Evolutionary conservation across 345 rosid species (phyloP).

Genomic region (Conringia planisiliqua): DNA sequence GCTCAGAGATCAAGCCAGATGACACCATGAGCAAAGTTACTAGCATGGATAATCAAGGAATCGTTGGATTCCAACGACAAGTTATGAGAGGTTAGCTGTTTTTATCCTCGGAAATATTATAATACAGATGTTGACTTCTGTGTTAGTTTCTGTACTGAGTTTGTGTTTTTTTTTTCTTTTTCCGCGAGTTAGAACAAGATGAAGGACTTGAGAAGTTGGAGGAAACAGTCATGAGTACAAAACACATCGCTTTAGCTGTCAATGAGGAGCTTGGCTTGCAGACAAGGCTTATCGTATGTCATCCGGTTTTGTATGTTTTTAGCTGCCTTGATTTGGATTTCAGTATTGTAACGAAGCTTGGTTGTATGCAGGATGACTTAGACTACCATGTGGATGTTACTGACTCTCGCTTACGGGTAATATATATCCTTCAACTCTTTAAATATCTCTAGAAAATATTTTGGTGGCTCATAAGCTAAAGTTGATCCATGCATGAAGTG

Average conservation of each 20-base stretch:
- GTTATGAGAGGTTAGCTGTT: slow-evolving; percentile 71
- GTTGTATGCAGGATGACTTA: slow-evolving; percentile 69
- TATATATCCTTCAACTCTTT: not conserved
- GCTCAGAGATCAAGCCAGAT: slow-evolving; percentile 66
- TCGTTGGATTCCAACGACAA: slow-evolving; percentile 86
- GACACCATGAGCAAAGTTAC: slow-evolving; percentile 57
- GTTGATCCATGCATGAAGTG: not conserved
- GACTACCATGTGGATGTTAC: slow-evolving; percentile 89
- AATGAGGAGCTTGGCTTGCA: slow-evolving; percentile 87
- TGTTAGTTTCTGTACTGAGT: not conserved
- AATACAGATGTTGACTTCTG: not conserved
- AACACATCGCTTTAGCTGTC: slow-evolving; percentile 87
- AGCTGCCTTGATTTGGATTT: not conserved
- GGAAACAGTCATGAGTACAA: slow-evolving; percentile 79
- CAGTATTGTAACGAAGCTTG: not conserved
- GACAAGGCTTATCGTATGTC: slow-evolving; percentile 76
- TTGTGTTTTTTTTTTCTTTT: not conserved
- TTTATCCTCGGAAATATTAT: not conserved
- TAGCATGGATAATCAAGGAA: slow-evolving; percentile 77
- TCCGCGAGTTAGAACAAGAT: slow-evolving; percentile 75
- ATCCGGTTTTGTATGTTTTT: not conserved
- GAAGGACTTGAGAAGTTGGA: slow-evolving; percentile 95
- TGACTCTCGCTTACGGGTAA: slow-evolving; percentile 86
- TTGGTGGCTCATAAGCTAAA: not conserved
- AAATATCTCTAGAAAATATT: not conserved